These are phyloP conservation scores for Oryza glaberrima DNA, from an alignment of 176 grass and related monocot genomes.

Conservation along the genomic window DNA sequence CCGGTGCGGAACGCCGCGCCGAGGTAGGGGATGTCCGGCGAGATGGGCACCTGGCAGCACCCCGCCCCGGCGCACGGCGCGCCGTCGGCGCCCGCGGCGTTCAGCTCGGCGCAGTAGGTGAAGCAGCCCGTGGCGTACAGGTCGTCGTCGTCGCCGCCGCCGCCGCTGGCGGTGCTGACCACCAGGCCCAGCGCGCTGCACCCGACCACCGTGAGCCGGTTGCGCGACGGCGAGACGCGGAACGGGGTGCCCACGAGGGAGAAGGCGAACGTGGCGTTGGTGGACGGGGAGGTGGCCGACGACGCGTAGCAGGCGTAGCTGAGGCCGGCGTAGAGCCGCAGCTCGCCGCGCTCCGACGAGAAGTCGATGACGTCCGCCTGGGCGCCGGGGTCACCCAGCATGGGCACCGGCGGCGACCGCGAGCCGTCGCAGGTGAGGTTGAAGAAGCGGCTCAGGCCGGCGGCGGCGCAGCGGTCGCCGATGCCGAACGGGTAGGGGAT, in stretches of 20 bases:
- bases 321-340: background rate
- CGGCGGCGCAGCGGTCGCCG: background rate
- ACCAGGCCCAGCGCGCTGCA: background rate
- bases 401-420: background rate
- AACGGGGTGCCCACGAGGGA: background rate
- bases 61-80: background rate
- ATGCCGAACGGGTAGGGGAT: conserved; percentile 63
- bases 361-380: background rate
- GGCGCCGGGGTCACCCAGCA: background rate
- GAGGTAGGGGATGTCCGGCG: background rate
- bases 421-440: background rate
- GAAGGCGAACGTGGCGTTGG: background rate
- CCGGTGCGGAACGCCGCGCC: background rate
- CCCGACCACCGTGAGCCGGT: background rate
- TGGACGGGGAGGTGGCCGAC: background rate
- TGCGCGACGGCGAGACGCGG: background rate
- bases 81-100: background rate
- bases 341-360: background rate
- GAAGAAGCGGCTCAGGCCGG: background rate
- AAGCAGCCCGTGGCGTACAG: background rate
- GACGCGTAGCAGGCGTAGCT: background rate
- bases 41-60: background rate
- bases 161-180: no score
- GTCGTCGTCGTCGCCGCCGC: background rate
- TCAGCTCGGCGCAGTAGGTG: background rate